Base-by-base conservation (phyloP, 345 rosid genomes). In the Syzygium oleosum region DNA sequence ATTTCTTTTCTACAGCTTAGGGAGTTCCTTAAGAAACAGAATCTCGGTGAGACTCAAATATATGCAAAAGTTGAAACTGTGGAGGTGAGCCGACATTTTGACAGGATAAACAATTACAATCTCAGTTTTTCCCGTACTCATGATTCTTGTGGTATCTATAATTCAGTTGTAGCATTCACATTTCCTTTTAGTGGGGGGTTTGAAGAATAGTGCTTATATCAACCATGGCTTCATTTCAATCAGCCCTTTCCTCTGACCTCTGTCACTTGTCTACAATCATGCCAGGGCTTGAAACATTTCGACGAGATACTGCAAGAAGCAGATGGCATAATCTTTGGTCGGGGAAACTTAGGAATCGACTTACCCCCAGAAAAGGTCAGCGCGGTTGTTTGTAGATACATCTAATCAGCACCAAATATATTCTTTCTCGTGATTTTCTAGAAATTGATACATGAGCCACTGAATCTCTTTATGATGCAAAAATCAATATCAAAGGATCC, bases 291-390 rank as follows among this genome's bases (percentile, higher is more conserved):
- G 88, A 88, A 59, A 63, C 87, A 91, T 63, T 91, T 91, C 46
- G 86, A 89, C 54, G 92, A 91, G 87, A 91, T 91, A 25, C 89
- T 91, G 49, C 78, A 87, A 31, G 90, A 88, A 85, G 91, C 92
- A 84, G 92, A 91, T 85, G 92, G 92, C 15, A 88, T 91, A 73
- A 89, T 91, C 86, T 89, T 91, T 63, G 89, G 89, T 22, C 91
- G 92, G 43, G 92, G 92, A 58, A 91, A 91, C 80, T 86, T 91
- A n/a, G 92, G 92, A 84, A 91, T 91, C 3, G 91, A 91, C n/a
- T 86, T 91, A 46, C 92, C 92, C 12, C 91, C 92, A 23, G 92
- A 91, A 85, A 91, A 91, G 90, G 92, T 89, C 21, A 23, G 87
- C 14, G 49, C 7, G 5, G 49, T 38, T 5, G 49, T 73, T 73